Conservation (phyloP, 163 green algal species). For the Chlorella variabilis region DNA sequence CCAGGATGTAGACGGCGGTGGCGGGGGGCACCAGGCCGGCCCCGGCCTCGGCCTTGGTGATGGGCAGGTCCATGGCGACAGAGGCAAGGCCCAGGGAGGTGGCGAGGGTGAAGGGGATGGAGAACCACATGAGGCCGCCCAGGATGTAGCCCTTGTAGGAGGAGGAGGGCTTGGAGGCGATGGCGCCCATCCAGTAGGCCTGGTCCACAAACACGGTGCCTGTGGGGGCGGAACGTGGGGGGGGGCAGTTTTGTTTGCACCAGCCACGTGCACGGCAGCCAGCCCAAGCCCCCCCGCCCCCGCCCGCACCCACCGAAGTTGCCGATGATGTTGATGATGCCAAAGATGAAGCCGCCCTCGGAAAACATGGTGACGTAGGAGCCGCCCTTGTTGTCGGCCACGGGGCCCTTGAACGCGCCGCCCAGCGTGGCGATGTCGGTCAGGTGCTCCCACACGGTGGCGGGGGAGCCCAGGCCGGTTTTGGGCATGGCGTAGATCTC, state of each 20-base stretch:
- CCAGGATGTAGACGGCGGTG: slow-evolving; percentile 78
- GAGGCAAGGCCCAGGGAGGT: slow-evolving; percentile 85
- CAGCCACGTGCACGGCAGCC: slow-evolving; percentile 86
- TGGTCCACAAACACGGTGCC: slow-evolving; percentile 25
- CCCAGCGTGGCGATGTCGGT: slow-evolving; percentile 36
- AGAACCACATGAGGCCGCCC: slow-evolving; percentile 94
- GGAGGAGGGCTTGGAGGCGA: slow-evolving; percentile 86
- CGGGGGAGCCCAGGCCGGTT: slow-evolving; percentile 52
- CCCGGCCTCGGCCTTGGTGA: slow-evolving; percentile 76
- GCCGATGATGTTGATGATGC: slow-evolving; percentile 97
- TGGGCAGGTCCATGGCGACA: slow-evolving; percentile 84
- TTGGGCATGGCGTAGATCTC: slow-evolving; percentile 63
- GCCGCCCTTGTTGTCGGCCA: slow-evolving; percentile 49
- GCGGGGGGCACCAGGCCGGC: slow-evolving; percentile 89
- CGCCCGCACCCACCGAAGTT: too few relatives aligned
- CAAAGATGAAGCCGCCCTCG: slow-evolving; percentile 86
- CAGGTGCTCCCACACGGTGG: slow-evolving; percentile 48
- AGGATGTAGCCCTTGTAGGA: slow-evolving; percentile 92
- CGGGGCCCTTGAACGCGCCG: slow-evolving; percentile 70
- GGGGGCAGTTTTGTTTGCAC: not conserved
- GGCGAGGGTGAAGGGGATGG: slow-evolving; percentile 92
- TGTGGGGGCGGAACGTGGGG: not conserved
- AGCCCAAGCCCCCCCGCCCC: too few relatives aligned
- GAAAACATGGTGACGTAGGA: slow-evolving; percentile 77
- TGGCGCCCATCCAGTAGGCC: slow-evolving; percentile 79